Evolutionary conservation across 2,329 filamentous ascomycete species (phyloP).

Genomic region (Stagonosporopsis rhizophila): DNA sequence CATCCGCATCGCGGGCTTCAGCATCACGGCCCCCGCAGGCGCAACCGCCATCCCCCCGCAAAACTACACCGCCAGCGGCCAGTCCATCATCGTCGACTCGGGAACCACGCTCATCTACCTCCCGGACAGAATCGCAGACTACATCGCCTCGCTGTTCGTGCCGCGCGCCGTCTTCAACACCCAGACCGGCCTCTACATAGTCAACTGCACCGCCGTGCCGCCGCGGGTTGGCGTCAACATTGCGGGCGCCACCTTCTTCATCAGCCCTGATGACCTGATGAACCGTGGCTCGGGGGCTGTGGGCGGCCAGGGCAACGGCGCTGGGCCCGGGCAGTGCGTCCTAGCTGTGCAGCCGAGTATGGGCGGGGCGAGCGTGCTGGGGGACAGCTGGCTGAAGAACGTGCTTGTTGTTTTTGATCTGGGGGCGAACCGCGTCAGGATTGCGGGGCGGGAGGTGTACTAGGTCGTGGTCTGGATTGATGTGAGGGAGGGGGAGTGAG

Average conservation of each 20-base stretch:
- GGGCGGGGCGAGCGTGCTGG: conserved; percentile 39
- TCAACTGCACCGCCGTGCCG: conserved; percentile 22
- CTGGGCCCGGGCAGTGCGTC: conserved; percentile 16
- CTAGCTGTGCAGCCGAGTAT: conserved; percentile 28
- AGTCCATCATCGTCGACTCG: conserved; percentile 35
- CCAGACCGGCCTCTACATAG: conserved; percentile 19
- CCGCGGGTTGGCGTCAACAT: conserved; percentile 32
- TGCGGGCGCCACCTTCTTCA: conserved; percentile 22
- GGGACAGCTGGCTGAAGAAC: conserved; percentile 56
- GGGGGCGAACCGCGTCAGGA: conserved; percentile 50
- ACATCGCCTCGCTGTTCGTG: conserved; percentile 29
- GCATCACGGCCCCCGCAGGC: conserved; percentile 21
- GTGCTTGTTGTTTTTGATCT: conserved; percentile 58
- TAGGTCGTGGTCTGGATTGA: neutral
- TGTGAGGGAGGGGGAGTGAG: neutral
- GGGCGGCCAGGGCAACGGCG: conserved; percentile 8
- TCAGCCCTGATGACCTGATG: conserved; percentile 30
- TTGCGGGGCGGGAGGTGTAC: conserved; percentile 41
- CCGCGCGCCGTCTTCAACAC: conserved; percentile 25
- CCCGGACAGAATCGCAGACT: conserved; percentile 25
- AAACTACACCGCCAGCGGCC: neutral
- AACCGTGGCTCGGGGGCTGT: conserved; percentile 21
- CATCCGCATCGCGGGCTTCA: conserved; percentile 35
- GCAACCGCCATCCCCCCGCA: neutral
- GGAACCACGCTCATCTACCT: conserved; percentile 36